A percentile compares a stretch with the other conserved stretches of the same genome.
Evolutionary conservation across 106 monocot genomes (phyloP).

Genomic region (Acorus gramineus): DNA sequence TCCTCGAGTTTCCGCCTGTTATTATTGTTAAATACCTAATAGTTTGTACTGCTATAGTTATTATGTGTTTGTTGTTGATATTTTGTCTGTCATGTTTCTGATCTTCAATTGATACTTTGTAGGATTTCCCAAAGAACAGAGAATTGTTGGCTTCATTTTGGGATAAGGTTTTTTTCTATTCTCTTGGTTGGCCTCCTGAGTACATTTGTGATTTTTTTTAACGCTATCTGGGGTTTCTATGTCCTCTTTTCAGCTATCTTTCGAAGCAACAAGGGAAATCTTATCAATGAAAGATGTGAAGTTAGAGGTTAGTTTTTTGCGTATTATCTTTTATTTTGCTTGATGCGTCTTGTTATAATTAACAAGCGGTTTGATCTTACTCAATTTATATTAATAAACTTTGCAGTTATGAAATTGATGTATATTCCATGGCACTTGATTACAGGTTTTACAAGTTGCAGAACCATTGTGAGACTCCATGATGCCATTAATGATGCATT

Average conservation of each 20-base stretch:
- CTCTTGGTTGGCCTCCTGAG: neutral
- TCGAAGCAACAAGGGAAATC: conserved; percentile 40
- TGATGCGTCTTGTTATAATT: no score
- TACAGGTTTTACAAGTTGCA: no score
- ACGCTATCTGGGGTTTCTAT: neutral
- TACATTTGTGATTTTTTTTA: neutral
- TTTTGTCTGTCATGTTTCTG: neutral
- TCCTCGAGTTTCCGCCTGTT: no score
- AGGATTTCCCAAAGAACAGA: conserved; percentile 65
- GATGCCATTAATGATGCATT: no score
- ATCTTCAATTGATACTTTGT: conserved; percentile 6
- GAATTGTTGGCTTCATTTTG: conserved; percentile 49
- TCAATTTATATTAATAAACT: no score
- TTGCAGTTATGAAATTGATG: no score
- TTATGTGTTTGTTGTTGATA: no score
- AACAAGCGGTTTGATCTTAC: no score
- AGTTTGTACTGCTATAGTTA: no score
- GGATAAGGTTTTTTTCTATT: conserved; percentile 52
- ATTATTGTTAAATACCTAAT: no score
- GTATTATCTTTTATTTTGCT: neutral
- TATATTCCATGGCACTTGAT: no score
- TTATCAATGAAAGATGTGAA: conserved; percentile 37
- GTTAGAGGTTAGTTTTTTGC: conserved; percentile 51
- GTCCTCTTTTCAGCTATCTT: conserved; percentile 38
- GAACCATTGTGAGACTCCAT: no score